Percentiles rank a stretch among this genome's conserved stretches.
Conservation (phyloP, 352 stramenopile genomes). For the Stramenopiles sp. region DNA sequence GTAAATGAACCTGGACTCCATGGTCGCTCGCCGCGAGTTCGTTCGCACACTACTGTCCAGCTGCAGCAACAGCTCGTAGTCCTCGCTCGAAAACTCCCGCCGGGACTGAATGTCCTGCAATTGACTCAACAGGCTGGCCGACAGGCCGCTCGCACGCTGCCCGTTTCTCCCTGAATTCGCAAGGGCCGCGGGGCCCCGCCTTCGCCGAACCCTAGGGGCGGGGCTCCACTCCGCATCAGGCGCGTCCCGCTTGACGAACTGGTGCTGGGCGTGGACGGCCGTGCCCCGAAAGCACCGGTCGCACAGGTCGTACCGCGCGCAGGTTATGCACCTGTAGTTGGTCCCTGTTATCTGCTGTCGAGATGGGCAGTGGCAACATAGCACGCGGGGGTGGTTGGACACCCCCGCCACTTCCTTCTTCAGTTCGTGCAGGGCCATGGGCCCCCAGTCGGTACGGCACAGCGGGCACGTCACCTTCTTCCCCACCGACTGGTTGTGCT, state of each 20-base stretch:
- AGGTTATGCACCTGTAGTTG: slow-evolving; percentile 52
- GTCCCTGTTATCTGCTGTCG: slow-evolving; percentile 47
- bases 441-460: slow-evolving; percentile 54
- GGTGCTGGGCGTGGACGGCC: background rate
- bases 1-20: no score
- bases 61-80: slow-evolving; percentile 50
- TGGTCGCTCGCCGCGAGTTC: no score
- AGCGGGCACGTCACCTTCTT: slow-evolving; percentile 52
- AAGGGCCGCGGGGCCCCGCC: no score
- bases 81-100: slow-evolving; percentile 50
- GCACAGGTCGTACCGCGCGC: slow-evolving; percentile 47
- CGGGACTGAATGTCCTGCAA: slow-evolving; percentile 18
- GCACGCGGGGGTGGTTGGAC: slow-evolving; percentile 45
- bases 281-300: slow-evolving; percentile 39
- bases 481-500: slow-evolving; percentile 44
- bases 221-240: slow-evolving; percentile 40
- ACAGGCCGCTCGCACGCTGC: no score
- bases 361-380: slow-evolving; percentile 35
- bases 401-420: slow-evolving; percentile 46
- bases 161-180: slow-evolving; percentile 32
- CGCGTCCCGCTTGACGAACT: slow-evolving; percentile 23
- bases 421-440: slow-evolving; percentile 35
- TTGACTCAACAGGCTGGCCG: slow-evolving; percentile 30
- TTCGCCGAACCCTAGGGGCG: slow-evolving; percentile 45
- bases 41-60: no score